These are phyloP conservation scores for Metschnikowia lunata DNA, from an alignment of 805 yeast species.

Conservation along the genomic window DNA sequence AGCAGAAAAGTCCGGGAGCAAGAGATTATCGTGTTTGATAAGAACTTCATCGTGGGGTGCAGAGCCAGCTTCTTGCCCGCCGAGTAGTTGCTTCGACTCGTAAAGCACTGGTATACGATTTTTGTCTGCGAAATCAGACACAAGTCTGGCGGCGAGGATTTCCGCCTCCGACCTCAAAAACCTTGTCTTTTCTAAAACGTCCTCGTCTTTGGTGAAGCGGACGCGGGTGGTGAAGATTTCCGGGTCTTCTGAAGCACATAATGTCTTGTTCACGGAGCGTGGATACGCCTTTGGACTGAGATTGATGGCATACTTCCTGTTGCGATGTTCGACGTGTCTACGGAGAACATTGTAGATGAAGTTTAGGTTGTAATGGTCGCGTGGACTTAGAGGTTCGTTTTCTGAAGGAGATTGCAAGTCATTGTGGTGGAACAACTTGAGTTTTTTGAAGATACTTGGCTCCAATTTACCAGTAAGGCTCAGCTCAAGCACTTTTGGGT, in stretches of 20 bases:
- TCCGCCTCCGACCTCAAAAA: slow-evolving; percentile 27
- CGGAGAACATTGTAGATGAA: slow-evolving; percentile 29
- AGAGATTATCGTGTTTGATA: slow-evolving; percentile 31
- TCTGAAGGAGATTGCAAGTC: slow-evolving; percentile 11
- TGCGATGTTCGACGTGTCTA: slow-evolving; percentile 30
- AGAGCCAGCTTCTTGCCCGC: slow-evolving; percentile 6
- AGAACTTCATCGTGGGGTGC: slow-evolving; percentile 23
- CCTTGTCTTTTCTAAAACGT: not conserved
- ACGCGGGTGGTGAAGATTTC: slow-evolving; percentile 4
- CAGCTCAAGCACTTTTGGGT: slow-evolving; percentile 23
- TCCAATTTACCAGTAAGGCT: slow-evolving; percentile 24
- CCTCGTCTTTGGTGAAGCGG: slow-evolving; percentile 1
- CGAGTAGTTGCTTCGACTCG: slow-evolving; percentile 19
- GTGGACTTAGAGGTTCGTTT: slow-evolving; percentile 12
- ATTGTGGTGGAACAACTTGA: slow-evolving; percentile 23
- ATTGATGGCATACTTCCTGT: slow-evolving; percentile 26
- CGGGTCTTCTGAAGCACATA: not conserved
- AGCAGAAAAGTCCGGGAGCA: slow-evolving; percentile 35
- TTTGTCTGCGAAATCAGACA: slow-evolving; percentile 20
- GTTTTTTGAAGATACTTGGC: slow-evolving; percentile 18
- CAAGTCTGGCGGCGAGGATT: slow-evolving; percentile 23
- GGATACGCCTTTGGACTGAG: slow-evolving; percentile 4
- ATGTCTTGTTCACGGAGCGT: not conserved
- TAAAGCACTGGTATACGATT: slow-evolving; percentile 18
- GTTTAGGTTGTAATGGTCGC: slow-evolving; percentile 30